Percentiles rank a stretch among this genome's conserved stretches.
These are phyloP conservation scores for Hymenoscyphus linearis DNA, from an alignment of 2,329 filamentous ascomycete species.

Conservation along the genomic window DNA sequence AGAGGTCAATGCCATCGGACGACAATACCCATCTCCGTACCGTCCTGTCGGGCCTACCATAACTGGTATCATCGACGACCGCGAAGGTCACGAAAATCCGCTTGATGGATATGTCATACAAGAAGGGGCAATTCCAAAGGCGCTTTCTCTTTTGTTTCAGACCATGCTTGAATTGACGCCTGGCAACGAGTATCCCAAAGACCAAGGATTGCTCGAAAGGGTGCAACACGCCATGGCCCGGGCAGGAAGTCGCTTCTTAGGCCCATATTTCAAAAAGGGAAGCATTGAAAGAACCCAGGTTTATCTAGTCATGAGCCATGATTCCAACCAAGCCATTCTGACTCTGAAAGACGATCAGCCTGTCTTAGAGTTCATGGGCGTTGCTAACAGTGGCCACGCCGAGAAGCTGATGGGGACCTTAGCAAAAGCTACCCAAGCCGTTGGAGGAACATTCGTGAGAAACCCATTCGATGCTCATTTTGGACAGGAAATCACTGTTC, in stretches of 20 bases:
- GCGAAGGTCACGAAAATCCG: slow-evolving; percentile 45
- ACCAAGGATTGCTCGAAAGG: slow-evolving; percentile 36
- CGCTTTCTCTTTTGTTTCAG: slow-evolving; percentile 51
- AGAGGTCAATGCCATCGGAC: slow-evolving; percentile 51
- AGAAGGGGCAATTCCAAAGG: slow-evolving; percentile 56
- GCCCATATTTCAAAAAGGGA: slow-evolving; percentile 51
- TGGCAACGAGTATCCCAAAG: slow-evolving; percentile 38
- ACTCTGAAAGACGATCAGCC: slow-evolving; percentile 55
- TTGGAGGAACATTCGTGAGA: slow-evolving; percentile 55
- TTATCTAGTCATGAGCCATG: slow-evolving; percentile 47
- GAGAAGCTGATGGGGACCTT: slow-evolving; percentile 47
- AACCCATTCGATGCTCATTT: slow-evolving; percentile 54
- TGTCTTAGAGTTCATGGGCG: slow-evolving; percentile 53
- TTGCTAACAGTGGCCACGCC: slow-evolving; percentile 51
- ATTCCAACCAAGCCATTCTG: slow-evolving; percentile 51
- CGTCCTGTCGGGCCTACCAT: slow-evolving; percentile 58
- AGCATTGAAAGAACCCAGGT: slow-evolving; percentile 56
- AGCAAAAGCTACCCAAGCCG: slow-evolving; percentile 47
- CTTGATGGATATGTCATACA: slow-evolving; percentile 60
- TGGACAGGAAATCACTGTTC: slow-evolving; percentile 56
- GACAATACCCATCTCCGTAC: slow-evolving; percentile 42
- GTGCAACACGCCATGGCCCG: slow-evolving; percentile 44
- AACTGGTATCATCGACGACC: slow-evolving; percentile 56
- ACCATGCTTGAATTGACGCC: slow-evolving; percentile 51
- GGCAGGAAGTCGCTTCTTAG: slow-evolving; percentile 49